phyloP scores from a whole-genome alignment of 83 land plant genomes.

The Diphasiastrum complanatum region DNA sequence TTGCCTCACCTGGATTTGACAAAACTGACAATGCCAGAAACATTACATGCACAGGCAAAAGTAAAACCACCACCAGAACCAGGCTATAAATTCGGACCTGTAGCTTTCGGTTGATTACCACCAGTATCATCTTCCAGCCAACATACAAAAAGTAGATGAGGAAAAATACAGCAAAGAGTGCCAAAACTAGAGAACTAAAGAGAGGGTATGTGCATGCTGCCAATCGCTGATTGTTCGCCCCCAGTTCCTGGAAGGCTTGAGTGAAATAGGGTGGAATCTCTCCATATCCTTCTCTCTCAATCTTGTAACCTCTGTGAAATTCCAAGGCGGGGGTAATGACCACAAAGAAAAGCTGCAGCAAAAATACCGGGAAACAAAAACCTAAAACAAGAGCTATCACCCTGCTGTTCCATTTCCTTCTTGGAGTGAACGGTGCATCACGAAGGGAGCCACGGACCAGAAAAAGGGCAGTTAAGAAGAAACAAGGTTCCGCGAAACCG shows the following conservation, averaged over 20 bases:
- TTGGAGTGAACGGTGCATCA: constrained; percentile 50
- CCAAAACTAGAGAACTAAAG: constrained; percentile 60
- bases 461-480: constrained; percentile 64
- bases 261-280: constrained; percentile 35
- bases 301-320: constrained; percentile 18
- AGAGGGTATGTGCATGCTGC: constrained; percentile 74
- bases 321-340: constrained; percentile 50
- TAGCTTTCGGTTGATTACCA: constrained; percentile 75
- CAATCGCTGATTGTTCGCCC: constrained; percentile 1
- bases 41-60: constrained; percentile 61
- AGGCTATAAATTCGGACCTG: constrained; percentile 61
- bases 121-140: constrained; percentile 57
- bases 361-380: constrained; percentile 60
- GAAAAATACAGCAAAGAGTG: constrained; percentile 48
- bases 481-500: constrained; percentile 84
- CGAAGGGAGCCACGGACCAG: constrained; percentile 76
- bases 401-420: constrained; percentile 62
- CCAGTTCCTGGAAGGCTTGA: constrained; percentile 16
- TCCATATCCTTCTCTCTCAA: constrained; percentile 19
- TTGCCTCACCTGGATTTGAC: constrained; percentile 42
- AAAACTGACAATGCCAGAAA: constrained; percentile 77
- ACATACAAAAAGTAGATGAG: constrained; percentile 55
- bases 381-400: constrained; percentile 43
- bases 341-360: constrained; percentile 57
- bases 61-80: constrained; percentile 45